These are phyloP conservation scores for Calophaca sinica DNA, from an alignment of 306 rosid species.

Conservation along the genomic window DNA sequence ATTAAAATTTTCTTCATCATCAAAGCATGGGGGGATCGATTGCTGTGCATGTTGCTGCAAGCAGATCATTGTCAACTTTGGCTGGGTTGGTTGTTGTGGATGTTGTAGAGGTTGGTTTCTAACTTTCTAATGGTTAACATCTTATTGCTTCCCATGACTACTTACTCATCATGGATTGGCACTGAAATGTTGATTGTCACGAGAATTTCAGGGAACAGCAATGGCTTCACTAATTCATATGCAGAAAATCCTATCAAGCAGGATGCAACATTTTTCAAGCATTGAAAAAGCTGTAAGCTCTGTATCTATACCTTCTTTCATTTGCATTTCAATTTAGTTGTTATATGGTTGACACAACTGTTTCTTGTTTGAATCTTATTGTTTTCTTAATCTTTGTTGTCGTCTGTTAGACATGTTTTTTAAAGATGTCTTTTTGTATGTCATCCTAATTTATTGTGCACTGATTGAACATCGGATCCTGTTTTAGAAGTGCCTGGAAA, in stretches of 20 bases:
- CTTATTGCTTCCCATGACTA: constrained; percentile 28
- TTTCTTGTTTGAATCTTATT: constrained; percentile 33
- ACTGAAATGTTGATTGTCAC: constrained; percentile 41
- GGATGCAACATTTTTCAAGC: constrained; percentile 91
- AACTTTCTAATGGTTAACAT: constrained; percentile 38
- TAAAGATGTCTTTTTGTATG: constrained; percentile 2
- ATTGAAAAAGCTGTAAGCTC: constrained; percentile 80
- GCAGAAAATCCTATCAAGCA: constrained; percentile 90
- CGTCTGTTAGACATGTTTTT: constrained; percentile 17
- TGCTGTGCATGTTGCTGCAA: constrained; percentile 93
- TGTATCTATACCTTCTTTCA: constrained; percentile 30
- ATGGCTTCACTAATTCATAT: constrained; percentile 92
- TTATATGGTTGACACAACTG: constrained; percentile 15
- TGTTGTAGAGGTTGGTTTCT: constrained; percentile 88
- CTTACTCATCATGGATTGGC: constrained; percentile 18
- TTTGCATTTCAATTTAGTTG: constrained; percentile 23
- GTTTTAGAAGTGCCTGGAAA: constrained; percentile 26
- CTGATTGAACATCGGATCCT: constrained; percentile 29
- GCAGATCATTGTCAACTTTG: constrained; percentile 67
- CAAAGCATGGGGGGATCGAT: constrained; percentile 97
- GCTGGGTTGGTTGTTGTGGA: constrained; percentile 97
- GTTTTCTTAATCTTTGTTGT: constrained; percentile 28
- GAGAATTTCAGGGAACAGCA: constrained; percentile 88
- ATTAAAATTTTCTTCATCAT: constrained; percentile 35
- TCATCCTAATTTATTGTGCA: constrained; percentile 39